Base-by-base conservation (phyloP, 2,329 filamentous ascomycete species). In the Colletotrichum camelliae region DNA sequence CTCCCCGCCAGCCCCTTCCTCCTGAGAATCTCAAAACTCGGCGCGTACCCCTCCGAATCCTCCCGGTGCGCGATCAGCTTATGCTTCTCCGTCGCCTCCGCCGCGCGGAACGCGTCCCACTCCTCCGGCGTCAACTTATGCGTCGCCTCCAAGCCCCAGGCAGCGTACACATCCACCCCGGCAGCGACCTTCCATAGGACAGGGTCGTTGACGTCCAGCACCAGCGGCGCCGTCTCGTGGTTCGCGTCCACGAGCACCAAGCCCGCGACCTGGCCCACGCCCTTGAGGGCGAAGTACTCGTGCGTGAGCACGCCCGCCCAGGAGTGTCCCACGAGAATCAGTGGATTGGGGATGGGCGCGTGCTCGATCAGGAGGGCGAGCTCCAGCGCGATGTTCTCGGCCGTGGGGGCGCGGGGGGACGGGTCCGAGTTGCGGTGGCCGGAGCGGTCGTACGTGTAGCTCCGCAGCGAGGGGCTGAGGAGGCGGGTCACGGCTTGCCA, bases 301-400 rank as follows among this genome's bases (percentile, higher is more conserved):
- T 73, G 55, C 16, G 48, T 69, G 29, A 73, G 55, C 57, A 73
- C 64, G 18, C 64, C 70, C 12, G 70, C 70, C 70, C 70, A 73
- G 21, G 70, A 73, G 55, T 73, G 64, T 5, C 70, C 70, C 29
- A 55, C 57, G 6, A 69, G 39, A 24, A 68, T 39, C 3, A 69
- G 57, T 3, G 70, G 70, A 21, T 73, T 69, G 0, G 29, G 1
- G 0, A 68, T 68, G 37, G 70, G 31, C 5, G 70, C 64, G 9
- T 31, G 35, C 8, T 69, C 65, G 12, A 73, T 29, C 7, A 73
- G 37, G 1, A 73, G 64, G 9, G 64, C 33, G 27, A 68, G 55
- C 31, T 73, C 62, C 21, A 52, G 35, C 7, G 62, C 70, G n/a
- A 67, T 43, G 52, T 67, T 72, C 70, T 73, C 70, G 5, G 70